Evolutionary conservation across 768 basidiomycete genomes (phyloP), one percentile per base, ranked within the genome.

Genomic region (Mycena latifolia): DNA sequence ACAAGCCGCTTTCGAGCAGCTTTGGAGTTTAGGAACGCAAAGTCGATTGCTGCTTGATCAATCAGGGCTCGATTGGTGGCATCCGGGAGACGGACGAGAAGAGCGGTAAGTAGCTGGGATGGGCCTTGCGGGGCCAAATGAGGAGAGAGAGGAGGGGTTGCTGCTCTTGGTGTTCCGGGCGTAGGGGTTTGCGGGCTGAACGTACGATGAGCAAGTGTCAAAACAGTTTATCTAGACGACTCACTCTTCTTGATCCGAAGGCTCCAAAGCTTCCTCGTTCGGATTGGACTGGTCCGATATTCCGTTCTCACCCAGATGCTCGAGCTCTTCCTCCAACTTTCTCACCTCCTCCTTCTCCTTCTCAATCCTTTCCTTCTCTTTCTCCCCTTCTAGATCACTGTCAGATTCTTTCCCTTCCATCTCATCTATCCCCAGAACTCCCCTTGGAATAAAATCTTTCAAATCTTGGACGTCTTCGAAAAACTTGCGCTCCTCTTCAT

Each of bases 1-100:
- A 94, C 84, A 43, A 98, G 85, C 61, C 98, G 81, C 76, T 97
- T 99, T 71, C 98, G 84, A 15, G 96, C 94, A 24, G 97, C 95
- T 76, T 99, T 99, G 46, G 95, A 96, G 75, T 99, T 99, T 62
- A 99, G 82, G 73, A 96, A 95, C 0, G 95, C 94, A 76, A 99
- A 99, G 67, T 99, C 97, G 41, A 98, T 88, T 0, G 96, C 96
- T 29, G 92, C 91, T 78, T 97, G 94, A 75, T 99, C 98, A 62
- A 99, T 93, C 65, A 95, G 77, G 2, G 88, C 85, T 18, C 94
- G 88, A 73, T 95, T 98, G 15, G 93, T 96, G n/a, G 94, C 93
- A 76, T 99, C 97, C 0, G 97, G 93, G 14, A 99, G 84, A 29
- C 96, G 92, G 35, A 92, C 90, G 41, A 99, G 89, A 22, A 99